Evolutionary conservation across 805 yeast genomes (phyloP), one percentile per base, ranked within the genome.

Genomic region (Candida vaughaniae): DNA sequence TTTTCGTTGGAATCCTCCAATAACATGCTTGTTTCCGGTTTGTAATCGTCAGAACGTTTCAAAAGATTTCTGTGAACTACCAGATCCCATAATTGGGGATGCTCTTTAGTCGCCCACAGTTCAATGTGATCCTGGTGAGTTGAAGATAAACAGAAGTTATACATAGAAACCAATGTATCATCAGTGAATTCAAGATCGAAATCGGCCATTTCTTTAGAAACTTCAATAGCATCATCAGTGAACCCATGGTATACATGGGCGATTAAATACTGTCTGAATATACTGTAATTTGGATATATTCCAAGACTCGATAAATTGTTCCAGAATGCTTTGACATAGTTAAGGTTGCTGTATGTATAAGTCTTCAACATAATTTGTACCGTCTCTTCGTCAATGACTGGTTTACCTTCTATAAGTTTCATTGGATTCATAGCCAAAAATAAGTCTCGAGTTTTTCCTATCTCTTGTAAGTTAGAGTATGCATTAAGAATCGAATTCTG

Each of bases 181-280:
- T 55, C 51, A 12, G 70, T 62, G 5, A 78, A 55, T 25, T 60
- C 59, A 4, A 75, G 55, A 26, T 73, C 78, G 42, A 69, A 65
- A 23, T 73, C 73, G 20, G 62, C 68, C 55, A 79, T 71, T 19
- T 64, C 65, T 15, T 66, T 62, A 3, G 77, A 67, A 18, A 78
- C 55, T 12, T 63, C 61, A 5, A 80, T 58, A 0, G 93, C 93
- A 3, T 74, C 70, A 7, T 70, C 71, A 25, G 69, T 72, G 31
- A 71, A 62, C 6, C 83, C 88, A 51, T 79, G 78, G 47, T 80
- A 81, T 42, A 85, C 82, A 53, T 83, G 80, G 0, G 88, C 85
- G 39, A 82, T 74, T 22, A 85, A 56, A 48, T 75, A 80, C 53
- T 82, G 87, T 27, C 69, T 71, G 51, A 71, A 73, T 22, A 80